These are phyloP conservation scores for Osmanthus fragrans DNA, from an alignment of 257 asterid genomes.

Conservation along the genomic window DNA sequence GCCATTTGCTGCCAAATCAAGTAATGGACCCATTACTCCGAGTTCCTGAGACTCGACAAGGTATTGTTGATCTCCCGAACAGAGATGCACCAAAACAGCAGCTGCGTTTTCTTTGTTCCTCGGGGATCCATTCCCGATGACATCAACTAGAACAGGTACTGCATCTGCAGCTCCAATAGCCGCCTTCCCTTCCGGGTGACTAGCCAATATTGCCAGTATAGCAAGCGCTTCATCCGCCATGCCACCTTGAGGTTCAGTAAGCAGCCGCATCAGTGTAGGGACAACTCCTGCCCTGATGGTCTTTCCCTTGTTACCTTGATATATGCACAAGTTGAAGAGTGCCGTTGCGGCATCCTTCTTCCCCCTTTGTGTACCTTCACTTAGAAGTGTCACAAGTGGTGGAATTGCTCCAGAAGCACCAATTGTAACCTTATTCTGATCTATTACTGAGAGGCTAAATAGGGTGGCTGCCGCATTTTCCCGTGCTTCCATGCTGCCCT, in stretches of 20 bases:
- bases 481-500: constrained; percentile 91
- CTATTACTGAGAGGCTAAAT: constrained; percentile 91
- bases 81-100: constrained; percentile 84
- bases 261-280: constrained; percentile 71
- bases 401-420: constrained; percentile 89
- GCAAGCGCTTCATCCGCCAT: constrained; percentile 96
- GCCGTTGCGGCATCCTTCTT: constrained; percentile 96
- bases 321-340: constrained; percentile 86
- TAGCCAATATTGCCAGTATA: constrained; percentile 79
- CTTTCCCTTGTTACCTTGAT: constrained; percentile 94
- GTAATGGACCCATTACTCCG: constrained; percentile 67
- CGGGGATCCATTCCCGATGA: constrained; percentile 72
- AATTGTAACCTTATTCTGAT: constrained; percentile 77
- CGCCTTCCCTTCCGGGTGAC: constrained; percentile 80
- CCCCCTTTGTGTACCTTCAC: constrained; percentile 82
- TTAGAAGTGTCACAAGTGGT: constrained; percentile 70
- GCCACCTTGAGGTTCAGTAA: constrained; percentile 73
- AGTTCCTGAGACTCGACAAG: constrained; percentile 70
- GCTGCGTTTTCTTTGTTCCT: constrained; percentile 89
- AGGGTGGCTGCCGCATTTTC: constrained; percentile 97
- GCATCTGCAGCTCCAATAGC: constrained; percentile 87
- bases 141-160: constrained; percentile 68
- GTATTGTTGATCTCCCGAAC: constrained; percentile 72
- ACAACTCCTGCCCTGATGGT: constrained; percentile 91
- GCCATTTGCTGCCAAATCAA: constrained; percentile 73